phyloP scores from a whole-genome alignment of 1,139 yeast genomes.

The Meyerozyma smithsonii region DNA sequence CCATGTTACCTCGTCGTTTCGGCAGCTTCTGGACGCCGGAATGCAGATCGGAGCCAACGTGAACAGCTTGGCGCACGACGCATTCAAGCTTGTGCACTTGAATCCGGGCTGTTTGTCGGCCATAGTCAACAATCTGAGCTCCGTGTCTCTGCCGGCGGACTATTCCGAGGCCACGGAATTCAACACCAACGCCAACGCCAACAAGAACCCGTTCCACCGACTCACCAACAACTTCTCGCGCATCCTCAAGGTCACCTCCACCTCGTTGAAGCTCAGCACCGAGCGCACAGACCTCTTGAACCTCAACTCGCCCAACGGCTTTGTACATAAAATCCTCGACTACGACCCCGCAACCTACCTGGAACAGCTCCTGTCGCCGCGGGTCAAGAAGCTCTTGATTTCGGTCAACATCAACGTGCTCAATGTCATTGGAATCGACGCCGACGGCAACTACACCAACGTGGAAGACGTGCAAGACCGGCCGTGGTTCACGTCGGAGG shows the following conservation, averaged over 20 bases:
- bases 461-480: slow-evolving; percentile 14
- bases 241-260: slow-evolving; percentile 21
- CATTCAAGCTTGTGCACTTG: slow-evolving; percentile 46
- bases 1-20: slow-evolving; percentile 33
- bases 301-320: slow-evolving; percentile 1
- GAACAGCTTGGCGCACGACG: slow-evolving; percentile 50
- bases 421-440: slow-evolving; percentile 31
- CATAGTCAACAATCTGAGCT: slow-evolving; percentile 8
- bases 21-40: slow-evolving; percentile 33
- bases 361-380: slow-evolving; percentile 15
- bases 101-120: slow-evolving; percentile 51
- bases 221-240: slow-evolving; percentile 30
- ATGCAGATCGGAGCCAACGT: slow-evolving; percentile 53
- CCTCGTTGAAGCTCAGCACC: slow-evolving; percentile 3
- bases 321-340: slow-evolving; percentile 20
- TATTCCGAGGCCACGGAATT: not conserved
- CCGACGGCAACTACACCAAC: slow-evolving; percentile 18
- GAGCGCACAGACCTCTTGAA: not conserved
- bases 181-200: slow-evolving; percentile 1
- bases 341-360: slow-evolving; percentile 22
- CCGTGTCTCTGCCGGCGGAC: not conserved
- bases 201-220: slow-evolving; percentile 30
- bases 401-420: slow-evolving; percentile 34
- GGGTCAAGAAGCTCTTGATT: slow-evolving; percentile 23
- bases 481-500: slow-evolving; percentile 6